Evolutionary conservation across 148 eudicot genomes (phyloP).

Genomic region (Rhododendron williamsianum): DNA sequence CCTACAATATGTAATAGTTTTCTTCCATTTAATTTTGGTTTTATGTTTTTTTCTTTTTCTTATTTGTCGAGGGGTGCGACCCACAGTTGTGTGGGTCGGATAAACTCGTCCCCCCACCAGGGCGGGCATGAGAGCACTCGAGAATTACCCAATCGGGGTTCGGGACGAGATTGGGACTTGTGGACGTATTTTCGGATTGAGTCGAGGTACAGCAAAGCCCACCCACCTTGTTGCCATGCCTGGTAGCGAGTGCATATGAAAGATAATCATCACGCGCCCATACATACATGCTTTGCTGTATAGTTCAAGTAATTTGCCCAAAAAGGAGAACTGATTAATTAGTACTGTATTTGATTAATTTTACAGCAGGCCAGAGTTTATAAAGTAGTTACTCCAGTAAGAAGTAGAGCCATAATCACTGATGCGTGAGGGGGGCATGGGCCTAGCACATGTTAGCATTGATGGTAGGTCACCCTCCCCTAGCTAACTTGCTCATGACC

Average conservation of each 20-base stretch:
- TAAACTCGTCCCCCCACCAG: too few relatives aligned
- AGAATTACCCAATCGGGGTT: too few relatives aligned
- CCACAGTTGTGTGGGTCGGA: too few relatives aligned
- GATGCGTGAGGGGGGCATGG: neutral
- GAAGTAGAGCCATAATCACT: neutral
- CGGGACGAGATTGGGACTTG: too few relatives aligned
- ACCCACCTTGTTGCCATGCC: neutral
- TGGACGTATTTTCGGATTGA: too few relatives aligned
- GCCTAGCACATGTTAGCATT: neutral
- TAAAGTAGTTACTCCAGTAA: neutral
- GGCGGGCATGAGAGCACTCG: too few relatives aligned
- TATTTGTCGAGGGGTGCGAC: too few relatives aligned
- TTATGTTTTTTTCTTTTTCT: too few relatives aligned
- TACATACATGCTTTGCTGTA: neutral
- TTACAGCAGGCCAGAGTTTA: neutral
- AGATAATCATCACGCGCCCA: neutral
- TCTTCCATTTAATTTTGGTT: too few relatives aligned
- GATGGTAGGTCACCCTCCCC: slow-evolving; percentile 1
- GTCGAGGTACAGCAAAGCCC: too few relatives aligned
- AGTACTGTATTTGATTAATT: too few relatives aligned
- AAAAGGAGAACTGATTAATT: neutral
- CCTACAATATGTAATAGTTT: too few relatives aligned
- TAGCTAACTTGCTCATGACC: neutral
- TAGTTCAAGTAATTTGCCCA: neutral
- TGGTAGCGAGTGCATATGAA: neutral